phyloP scores from a whole-genome alignment of 352 stramenopile species.

The Halophytophthora batemanensis region DNA sequence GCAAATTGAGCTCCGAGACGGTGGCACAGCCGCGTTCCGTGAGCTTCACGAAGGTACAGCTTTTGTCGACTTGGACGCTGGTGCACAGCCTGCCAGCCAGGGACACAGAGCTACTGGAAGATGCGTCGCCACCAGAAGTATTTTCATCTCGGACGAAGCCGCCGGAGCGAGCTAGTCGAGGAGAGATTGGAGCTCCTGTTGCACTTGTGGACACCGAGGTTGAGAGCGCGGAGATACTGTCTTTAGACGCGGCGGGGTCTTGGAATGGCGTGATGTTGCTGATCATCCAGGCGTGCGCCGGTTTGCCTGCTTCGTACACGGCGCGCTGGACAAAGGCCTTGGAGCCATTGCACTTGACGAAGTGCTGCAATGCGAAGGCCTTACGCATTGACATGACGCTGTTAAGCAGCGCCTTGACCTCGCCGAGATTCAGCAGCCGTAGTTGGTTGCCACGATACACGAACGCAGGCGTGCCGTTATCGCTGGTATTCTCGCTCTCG shows the following conservation, averaged over 20 bases:
- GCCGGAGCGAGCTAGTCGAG: conserved; percentile 9
- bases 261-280: conserved; percentile 61
- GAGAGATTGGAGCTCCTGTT: conserved; percentile 8
- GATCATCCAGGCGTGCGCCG: conserved; percentile 76
- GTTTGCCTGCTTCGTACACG: conserved; percentile 60
- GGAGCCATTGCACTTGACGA: conserved; percentile 64
- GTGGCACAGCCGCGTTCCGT: conserved; percentile 63
- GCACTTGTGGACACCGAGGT: conserved; percentile 8
- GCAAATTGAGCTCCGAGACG: conserved; percentile 66
- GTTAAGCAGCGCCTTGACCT: conserved; percentile 69
- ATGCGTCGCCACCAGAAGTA: conserved; percentile 5
- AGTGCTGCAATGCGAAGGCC: conserved; percentile 71
- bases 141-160: conserved; percentile 12
- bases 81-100: conserved; percentile 61
- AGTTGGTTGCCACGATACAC: conserved; percentile 59
- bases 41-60: conserved; percentile 79
- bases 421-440: conserved; percentile 52
- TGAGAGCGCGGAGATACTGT: too few species aligned
- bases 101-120: conserved; percentile 10
- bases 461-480: conserved; percentile 15
- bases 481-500: not conserved
- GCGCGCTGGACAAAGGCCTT: conserved; percentile 72
- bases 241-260: conserved; percentile 13
- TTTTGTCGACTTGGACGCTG: conserved; percentile 56
- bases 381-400: conserved; percentile 59